Percentiles rank a stretch among this genome's conserved stretches.
These are phyloP conservation scores for Boletus mariae DNA, from an alignment of 1,284 basidiomycete species.

Conservation along the genomic window DNA sequence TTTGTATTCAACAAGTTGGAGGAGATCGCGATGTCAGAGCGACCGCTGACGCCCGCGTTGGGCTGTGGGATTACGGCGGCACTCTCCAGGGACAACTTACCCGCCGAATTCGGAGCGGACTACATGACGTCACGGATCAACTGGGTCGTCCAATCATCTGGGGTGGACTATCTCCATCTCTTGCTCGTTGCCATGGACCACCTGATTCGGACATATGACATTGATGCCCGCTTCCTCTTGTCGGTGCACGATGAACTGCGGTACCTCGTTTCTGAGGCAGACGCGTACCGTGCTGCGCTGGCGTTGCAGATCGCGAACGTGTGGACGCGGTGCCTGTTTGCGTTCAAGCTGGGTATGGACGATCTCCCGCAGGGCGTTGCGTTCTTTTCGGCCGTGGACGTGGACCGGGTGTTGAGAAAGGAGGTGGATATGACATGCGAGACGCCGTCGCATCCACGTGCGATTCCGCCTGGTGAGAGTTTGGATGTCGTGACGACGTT, in stretches of 20 bases:
- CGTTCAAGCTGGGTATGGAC: conserved; percentile 91
- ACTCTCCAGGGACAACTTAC: conserved; percentile 85
- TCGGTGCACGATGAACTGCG: conserved; percentile 98
- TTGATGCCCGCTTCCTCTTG: conserved; percentile 91
- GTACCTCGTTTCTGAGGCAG: conserved; percentile 87
- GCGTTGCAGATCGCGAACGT: conserved; percentile 95
- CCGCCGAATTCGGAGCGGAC: conserved; percentile 73
- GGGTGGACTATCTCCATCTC: conserved; percentile 97
- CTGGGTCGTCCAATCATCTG: conserved; percentile 99
- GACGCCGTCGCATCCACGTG: conserved; percentile 85
- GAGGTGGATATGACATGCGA: conserved; percentile 96
- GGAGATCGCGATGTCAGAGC: conserved; percentile 85
- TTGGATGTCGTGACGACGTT: conserved; percentile 73
- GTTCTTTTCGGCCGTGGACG: conserved; percentile 96
- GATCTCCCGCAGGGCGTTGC: conserved; percentile 92
- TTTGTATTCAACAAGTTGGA: conserved; percentile 99
- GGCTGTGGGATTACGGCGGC: conserved; percentile 94
- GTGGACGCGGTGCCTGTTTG: conserved; percentile 93
- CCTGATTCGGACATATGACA: conserved; percentile 77
- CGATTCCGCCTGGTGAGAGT: conserved; percentile 84
- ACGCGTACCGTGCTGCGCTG: conserved; percentile 85
- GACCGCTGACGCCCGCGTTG: conserved; percentile 89
- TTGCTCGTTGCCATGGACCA: conserved; percentile 95
- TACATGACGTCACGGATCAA: conserved; percentile 98
- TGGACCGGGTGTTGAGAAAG: conserved; percentile 90